Base-by-base conservation (phyloP, 2,329 filamentous ascomycete genomes). In the Fusarium scirpi region DNA sequence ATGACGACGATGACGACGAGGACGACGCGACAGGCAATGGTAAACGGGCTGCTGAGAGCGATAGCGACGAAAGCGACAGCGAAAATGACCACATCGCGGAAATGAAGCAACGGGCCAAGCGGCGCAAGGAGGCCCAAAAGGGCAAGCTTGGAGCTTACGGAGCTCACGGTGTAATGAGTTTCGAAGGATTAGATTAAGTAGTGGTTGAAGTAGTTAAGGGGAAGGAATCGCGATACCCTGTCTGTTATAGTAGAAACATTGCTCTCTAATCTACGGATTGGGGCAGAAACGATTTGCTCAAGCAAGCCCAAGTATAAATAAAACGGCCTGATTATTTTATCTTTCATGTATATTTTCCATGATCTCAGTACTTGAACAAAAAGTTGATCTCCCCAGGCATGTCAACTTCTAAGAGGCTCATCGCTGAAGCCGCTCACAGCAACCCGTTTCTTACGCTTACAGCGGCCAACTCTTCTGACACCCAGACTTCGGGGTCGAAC, bases 151-250 rank as follows among this genome's bases (percentile, higher is more conserved):
- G 85, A 5, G 83, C 84, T 15, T 83, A 82, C 78, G 85, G 85
- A 22, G 83, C 84, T 5, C 85, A 87, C 46, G 85, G 85, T 51
- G 80, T 87, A n/a, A 73, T 86, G 68, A 82, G 82, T 8, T 86
- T 87, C 63, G 82, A 84, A 15, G 84, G 82, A 10, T 62, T 86
- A 69, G 84, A 85, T 61, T 85, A 65, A 69, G 41, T 24, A 30
- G 34, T 38, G 34, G 3, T 38, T 38, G 34, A 38, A 38, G 34
- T 6, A 38, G n/a, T 38, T n/a, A 10, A 38, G 18, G 32, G 34
- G 22, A 40, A 15, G 22, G 4, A 49, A 24, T 30, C 9, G 8
- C 49, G 68, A 70, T 70, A 70, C 68, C 67, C 68, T 30, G 27
- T 58, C 34, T 40, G 44, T 57, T 15, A 41, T n/a, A 38, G 12